Percentiles rank a stretch among this genome's conserved stretches.
Evolutionary conservation across 2,329 filamentous ascomycete species (phyloP).

Genomic region (Chaetomiaceae sp.): DNA sequence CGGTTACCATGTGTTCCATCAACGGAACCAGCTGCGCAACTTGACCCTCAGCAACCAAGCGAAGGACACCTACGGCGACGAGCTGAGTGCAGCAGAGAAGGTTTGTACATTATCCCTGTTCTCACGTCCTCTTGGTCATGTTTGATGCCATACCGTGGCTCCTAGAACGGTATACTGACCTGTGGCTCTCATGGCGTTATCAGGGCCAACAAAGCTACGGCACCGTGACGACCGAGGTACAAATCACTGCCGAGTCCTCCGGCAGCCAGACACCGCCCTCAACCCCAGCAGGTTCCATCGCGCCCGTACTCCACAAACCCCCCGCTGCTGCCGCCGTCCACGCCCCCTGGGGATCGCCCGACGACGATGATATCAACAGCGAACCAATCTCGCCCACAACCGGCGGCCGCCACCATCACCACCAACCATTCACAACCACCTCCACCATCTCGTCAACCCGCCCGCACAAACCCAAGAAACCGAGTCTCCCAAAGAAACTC

Average conservation of each 20-base stretch:
- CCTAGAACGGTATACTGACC: too few relatives aligned
- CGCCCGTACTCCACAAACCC: slow-evolving; percentile 21
- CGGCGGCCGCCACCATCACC: not conserved
- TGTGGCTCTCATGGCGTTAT: too few relatives aligned
- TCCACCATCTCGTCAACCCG: slow-evolving; percentile 26
- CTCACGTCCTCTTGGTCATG: not conserved
- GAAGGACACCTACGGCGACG: slow-evolving; percentile 31
- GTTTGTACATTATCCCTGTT: slow-evolving; percentile 23
- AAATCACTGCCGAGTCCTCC: slow-evolving; percentile 37
- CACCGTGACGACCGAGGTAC: slow-evolving; percentile 51
- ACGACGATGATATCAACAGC: not conserved
- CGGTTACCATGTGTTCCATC: slow-evolving; percentile 56
- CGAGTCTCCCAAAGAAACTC: not conserved
- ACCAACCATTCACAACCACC: slow-evolving; percentile 22
- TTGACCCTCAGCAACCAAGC: slow-evolving; percentile 45
- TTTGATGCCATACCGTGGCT: too few relatives aligned
- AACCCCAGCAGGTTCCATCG: slow-evolving; percentile 22
- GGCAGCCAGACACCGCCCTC: slow-evolving; percentile 19
- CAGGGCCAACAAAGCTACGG: slow-evolving; percentile 40
- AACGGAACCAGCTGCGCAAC: slow-evolving; percentile 52
- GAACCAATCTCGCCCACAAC: slow-evolving; percentile 5
- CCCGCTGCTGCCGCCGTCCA: not conserved
- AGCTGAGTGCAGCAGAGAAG: slow-evolving; percentile 33
- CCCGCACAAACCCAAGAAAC: slow-evolving; percentile 1
- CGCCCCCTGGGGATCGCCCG: slow-evolving; percentile 4